phyloP scores from a whole-genome alignment of 495 filamentous ascomycete species.

The Aspergillus leporis region DNA sequence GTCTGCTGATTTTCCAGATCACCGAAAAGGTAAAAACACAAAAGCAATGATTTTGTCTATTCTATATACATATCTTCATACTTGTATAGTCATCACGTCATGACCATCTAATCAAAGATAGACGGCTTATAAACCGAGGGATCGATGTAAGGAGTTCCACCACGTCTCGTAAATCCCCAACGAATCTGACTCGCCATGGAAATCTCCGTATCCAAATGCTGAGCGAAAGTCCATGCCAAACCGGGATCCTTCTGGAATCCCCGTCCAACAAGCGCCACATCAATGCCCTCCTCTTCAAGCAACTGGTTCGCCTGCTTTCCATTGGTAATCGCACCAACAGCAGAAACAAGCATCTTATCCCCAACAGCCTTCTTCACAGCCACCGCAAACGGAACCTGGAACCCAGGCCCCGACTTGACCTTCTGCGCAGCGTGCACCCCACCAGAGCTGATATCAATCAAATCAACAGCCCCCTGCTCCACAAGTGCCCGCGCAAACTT shows the following conservation, averaged over 20 bases:
- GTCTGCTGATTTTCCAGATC: no score
- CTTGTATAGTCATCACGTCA: background rate
- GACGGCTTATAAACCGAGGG: constrained; percentile 37
- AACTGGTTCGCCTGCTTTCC: constrained; percentile 62
- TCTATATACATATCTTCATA: constrained; percentile 3
- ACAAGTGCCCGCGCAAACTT: constrained; percentile 53
- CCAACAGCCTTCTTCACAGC: constrained; percentile 60
- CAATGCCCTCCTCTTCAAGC: constrained; percentile 57
- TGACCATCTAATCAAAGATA: constrained; percentile 29
- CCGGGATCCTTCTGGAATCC: constrained; percentile 70
- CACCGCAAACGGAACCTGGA: constrained; percentile 63
- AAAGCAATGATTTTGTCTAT: background rate
- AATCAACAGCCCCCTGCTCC: constrained; percentile 54
- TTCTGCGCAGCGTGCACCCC: constrained; percentile 48
- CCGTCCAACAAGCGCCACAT: constrained; percentile 61
- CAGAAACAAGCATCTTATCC: constrained; percentile 54
- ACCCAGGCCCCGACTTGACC: constrained; percentile 58
- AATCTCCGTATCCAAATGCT: constrained; percentile 64
- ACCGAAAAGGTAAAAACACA: no score
- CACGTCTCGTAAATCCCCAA: constrained; percentile 52
- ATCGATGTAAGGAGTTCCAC: constrained; percentile 20
- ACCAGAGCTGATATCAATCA: constrained; percentile 64
- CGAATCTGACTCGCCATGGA: constrained; percentile 66
- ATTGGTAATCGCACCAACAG: constrained; percentile 63
- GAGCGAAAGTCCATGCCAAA: constrained; percentile 66